Evolutionary conservation across 371 early-diverging fungal genomes (phyloP), one percentile per base, ranked within the genome.

Genomic region (Actinomortierella wolfii): DNA sequence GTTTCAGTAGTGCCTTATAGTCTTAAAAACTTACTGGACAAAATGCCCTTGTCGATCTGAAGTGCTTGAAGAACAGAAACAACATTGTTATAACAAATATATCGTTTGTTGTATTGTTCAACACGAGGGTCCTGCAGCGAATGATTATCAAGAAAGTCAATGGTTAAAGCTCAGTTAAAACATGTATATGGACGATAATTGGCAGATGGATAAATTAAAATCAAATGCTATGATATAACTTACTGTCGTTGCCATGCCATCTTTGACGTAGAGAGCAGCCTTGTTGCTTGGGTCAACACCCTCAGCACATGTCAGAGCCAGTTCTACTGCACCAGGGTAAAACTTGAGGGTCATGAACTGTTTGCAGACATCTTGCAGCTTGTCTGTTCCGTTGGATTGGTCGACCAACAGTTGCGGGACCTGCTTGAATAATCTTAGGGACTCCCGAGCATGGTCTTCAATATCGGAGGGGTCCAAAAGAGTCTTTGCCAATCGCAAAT

Each of bases 301-400:
- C 23, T 73, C 61, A 0, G 94, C 95, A 45, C 89, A 89, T 5
- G 83, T 81, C 40, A 94, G 61, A n/a, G 83, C 86, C 24, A 95
- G 77, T 20, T 89, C 83, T 8, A 89, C 80, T 23, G 88, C 81
- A 7, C 89, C 67, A 43, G 67, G 60, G 59, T 80, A 79, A 67
- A 81, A 90, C 0, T 80, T 68, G 23, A 85, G 77, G 0, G 61
- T 59, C 57, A 78, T 77, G 59, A 86, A 93, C 8, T 80, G 64
- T 17, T 64, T 59, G 46, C 85, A 83, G 2, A 93, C 82, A 17
- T 86, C 84, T 13, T 64, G 61, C 26, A 94, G 64, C 64, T 89
- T 87, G 39, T 79, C 82, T 15, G 79, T 76, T 3, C 83, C 66
- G 15, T 67, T 64, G 15, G 71, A 49, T 15, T 73, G 60, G 25